A percentile compares a stretch with the other conserved stretches of the same genome.
These are phyloP conservation scores for Xylaria castorea DNA, from an alignment of 495 filamentous ascomycete genomes.

Conservation along the genomic window DNA sequence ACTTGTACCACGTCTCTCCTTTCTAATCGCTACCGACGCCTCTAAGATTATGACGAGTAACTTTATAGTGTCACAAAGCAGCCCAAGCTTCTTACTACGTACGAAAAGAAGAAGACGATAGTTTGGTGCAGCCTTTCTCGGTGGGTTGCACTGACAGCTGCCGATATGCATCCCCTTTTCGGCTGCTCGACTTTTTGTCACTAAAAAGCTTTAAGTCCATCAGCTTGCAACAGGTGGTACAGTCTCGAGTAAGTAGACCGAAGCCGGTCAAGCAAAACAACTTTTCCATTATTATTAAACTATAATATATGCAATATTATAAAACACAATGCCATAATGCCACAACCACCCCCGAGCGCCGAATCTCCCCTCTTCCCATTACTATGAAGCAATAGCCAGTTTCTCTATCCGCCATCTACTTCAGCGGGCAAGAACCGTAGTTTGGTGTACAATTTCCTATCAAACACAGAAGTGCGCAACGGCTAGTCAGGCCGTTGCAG, in stretches of 20 bases:
- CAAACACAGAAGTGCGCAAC: slow-evolving; percentile 29
- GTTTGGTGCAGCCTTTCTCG: not conserved
- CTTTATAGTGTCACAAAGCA: not conserved
- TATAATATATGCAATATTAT: not conserved
- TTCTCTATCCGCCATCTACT: not conserved
- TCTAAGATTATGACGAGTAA: not conserved
- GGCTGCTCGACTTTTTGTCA: not conserved
- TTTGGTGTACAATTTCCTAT: slow-evolving; percentile 19
- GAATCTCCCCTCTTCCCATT: not conserved
- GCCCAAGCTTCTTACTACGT: not conserved
- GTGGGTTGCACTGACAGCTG: not conserved
- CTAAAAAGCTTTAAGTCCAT: not conserved
- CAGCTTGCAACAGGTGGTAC: not conserved
- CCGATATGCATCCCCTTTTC: not conserved
- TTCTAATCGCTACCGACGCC: not conserved
- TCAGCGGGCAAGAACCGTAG: slow-evolving; percentile 21
- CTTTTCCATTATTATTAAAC: slow-evolving; percentile 7
- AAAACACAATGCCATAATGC: slow-evolving; percentile 4
- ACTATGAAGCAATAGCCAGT: not conserved
- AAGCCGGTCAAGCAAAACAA: not conserved
- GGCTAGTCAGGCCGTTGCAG: slow-evolving; percentile 42
- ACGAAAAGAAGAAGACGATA: not conserved
- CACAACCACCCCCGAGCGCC: not conserved
- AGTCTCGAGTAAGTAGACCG: not conserved
- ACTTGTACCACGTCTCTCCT: not conserved